These are phyloP conservation scores for Sicyos baderoa DNA, from an alignment of 306 rosid genomes.

Conservation along the genomic window DNA sequence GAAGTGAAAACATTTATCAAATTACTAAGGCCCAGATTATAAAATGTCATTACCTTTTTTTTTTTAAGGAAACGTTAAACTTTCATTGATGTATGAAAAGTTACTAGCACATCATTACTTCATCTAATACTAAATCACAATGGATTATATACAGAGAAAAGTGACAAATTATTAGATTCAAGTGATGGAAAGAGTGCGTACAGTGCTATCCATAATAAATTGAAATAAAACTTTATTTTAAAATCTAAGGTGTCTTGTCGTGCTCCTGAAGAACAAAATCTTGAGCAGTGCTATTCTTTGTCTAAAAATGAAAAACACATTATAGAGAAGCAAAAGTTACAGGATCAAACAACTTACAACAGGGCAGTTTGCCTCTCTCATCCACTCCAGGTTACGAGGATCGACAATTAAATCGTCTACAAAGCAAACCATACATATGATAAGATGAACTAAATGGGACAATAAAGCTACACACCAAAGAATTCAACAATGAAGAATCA, in stretches of 20 bases:
- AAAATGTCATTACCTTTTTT: too few relatives aligned
- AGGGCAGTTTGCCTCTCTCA: slow-evolving; percentile 89
- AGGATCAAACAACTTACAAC: slow-evolving; percentile 49
- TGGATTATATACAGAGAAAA: not conserved
- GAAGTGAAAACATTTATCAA: slow-evolving; percentile 22
- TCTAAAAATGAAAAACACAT: not conserved
- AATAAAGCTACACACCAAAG: not conserved
- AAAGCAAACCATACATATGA: slow-evolving; percentile 20
- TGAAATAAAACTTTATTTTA: not conserved
- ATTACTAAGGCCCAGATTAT: not conserved
- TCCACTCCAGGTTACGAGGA: slow-evolving; percentile 87
- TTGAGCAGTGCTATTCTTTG: not conserved
- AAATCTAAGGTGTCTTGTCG: not conserved
- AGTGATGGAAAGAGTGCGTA: not conserved
- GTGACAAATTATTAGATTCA: not conserved
- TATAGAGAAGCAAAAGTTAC: slow-evolving; percentile 7
- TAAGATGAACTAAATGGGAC: slow-evolving; percentile 16
- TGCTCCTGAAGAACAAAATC: not conserved
- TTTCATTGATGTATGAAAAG: too few relatives aligned
- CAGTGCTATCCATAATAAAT: not conserved
- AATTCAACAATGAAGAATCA: not conserved
- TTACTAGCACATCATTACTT: not conserved
- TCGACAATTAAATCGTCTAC: slow-evolving; percentile 92
- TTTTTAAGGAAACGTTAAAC: too few relatives aligned
- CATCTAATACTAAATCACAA: not conserved